Conservation (phyloP, 306 rosid species). For the Cucurbita argyrosperma region DNA sequence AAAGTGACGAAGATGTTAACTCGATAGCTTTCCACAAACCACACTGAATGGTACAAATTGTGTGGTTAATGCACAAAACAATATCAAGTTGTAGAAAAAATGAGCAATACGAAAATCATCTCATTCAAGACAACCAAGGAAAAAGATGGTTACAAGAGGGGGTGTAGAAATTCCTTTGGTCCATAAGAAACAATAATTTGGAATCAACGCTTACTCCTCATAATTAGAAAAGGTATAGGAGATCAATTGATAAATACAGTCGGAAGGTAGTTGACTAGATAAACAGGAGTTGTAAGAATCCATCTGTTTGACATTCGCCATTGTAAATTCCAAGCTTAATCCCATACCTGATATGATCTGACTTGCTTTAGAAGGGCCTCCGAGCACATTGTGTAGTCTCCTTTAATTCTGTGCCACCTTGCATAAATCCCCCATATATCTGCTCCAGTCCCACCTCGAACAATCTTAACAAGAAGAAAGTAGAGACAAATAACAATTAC, state of each 20-base stretch:
- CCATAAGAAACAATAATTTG: neutral
- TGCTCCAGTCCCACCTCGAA: conserved; percentile 52
- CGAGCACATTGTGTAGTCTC: conserved; percentile 72
- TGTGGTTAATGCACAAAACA: neutral
- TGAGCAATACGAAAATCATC: neutral
- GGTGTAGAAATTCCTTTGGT: neutral
- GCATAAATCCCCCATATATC: conserved; percentile 84
- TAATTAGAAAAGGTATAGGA: neutral
- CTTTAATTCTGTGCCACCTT: conserved; percentile 82
- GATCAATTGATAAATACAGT: neutral
- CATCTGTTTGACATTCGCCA: neutral
- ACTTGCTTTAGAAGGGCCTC: conserved; percentile 93
- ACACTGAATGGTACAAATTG: neutral
- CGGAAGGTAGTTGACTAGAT: neutral
- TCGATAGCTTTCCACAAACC: neutral
- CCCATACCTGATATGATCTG: conserved; percentile 81
- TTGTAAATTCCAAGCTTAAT: neutral
- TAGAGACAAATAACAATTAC: neutral
- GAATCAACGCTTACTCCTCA: neutral
- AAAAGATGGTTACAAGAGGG: neutral
- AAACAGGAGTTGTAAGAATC: neutral
- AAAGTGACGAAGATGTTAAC: neutral
- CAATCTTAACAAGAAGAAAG: conserved; percentile 38
- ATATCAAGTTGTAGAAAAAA: neutral
- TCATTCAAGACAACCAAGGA: neutral